Evolutionary conservation across 352 stramenopile genomes (phyloP).

Genomic region (Thraustotheca clavata): DNA sequence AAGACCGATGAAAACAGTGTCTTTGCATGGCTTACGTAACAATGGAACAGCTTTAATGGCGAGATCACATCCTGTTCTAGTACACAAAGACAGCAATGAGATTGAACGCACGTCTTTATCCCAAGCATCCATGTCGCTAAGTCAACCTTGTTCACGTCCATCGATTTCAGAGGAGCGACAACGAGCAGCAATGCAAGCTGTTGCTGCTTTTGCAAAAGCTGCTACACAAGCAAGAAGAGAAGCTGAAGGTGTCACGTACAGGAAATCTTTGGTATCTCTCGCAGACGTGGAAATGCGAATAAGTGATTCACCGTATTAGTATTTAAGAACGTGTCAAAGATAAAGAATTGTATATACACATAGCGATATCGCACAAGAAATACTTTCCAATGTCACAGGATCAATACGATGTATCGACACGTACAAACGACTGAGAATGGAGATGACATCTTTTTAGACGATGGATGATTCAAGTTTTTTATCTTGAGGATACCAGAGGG

Average conservation of each 20-base stretch:
- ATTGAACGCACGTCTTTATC: background rate
- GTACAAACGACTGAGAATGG: no score
- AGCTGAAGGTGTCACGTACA: background rate
- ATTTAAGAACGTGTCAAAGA: constrained; percentile 6
- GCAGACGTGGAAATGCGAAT: constrained; percentile 7
- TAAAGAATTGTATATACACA: no score
- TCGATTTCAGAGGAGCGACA: background rate
- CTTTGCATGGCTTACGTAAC: background rate
- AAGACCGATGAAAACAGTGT: background rate
- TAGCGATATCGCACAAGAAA: no score
- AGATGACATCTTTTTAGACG: no score
- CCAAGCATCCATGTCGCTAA: background rate
- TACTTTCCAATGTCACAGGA: no score
- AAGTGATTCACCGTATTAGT: background rate
- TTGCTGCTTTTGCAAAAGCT: constrained; percentile 8
- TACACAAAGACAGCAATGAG: no score
- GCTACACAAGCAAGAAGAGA: constrained; percentile 2
- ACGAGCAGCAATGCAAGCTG: background rate
- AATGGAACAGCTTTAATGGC: background rate
- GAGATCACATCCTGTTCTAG: background rate
- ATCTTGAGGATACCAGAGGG: no score
- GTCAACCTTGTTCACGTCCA: background rate
- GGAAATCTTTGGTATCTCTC: constrained; percentile 15
- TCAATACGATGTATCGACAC: no score
- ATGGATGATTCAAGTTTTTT: no score